These are phyloP conservation scores for Westerdykella aurantiaca DNA, from an alignment of 2,329 filamentous ascomycete genomes.

Conservation along the genomic window DNA sequence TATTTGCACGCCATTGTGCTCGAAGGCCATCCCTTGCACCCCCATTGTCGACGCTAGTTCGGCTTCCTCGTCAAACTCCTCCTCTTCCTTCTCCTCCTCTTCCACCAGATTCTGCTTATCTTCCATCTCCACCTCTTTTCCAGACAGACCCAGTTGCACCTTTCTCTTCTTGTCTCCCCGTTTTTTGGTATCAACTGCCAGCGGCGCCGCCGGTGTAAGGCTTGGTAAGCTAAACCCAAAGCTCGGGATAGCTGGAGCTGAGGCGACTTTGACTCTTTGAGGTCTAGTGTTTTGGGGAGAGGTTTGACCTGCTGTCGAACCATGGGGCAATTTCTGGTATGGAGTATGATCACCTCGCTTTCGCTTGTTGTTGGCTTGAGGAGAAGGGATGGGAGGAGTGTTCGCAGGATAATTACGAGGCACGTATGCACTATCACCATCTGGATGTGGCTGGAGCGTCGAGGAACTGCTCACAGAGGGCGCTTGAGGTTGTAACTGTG, in stretches of 20 bases:
- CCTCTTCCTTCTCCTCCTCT: slow-evolving; percentile 51
- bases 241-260: slow-evolving; percentile 30
- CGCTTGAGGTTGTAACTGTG: too few relatives aligned
- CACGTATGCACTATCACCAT: too few relatives aligned
- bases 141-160: slow-evolving; percentile 58
- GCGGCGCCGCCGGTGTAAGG: slow-evolving; percentile 6
- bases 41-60: slow-evolving; percentile 31
- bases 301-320: too few relatives aligned
- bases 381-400: slow-evolving; percentile 3
- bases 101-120: slow-evolving; percentile 33
- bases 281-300: slow-evolving; percentile 14
- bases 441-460: too few relatives aligned
- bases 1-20: slow-evolving; percentile 52
- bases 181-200: slow-evolving; percentile 4
- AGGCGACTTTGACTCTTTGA: slow-evolving; percentile 29
- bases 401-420: too few relatives aligned
- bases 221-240: slow-evolving; percentile 32
- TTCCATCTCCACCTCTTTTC: slow-evolving; percentile 49
- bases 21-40: slow-evolving; percentile 53
- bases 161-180: slow-evolving; percentile 62
- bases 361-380: slow-evolving; percentile 25
- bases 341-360: slow-evolving; percentile 13
- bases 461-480: too few relatives aligned
- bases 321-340: slow-evolving; percentile 1
- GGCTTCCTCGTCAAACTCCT: slow-evolving; percentile 66